Base-by-base conservation (phyloP, 805 yeast genomes). In the Saccharomycopsis oosterbeekiorum region DNA sequence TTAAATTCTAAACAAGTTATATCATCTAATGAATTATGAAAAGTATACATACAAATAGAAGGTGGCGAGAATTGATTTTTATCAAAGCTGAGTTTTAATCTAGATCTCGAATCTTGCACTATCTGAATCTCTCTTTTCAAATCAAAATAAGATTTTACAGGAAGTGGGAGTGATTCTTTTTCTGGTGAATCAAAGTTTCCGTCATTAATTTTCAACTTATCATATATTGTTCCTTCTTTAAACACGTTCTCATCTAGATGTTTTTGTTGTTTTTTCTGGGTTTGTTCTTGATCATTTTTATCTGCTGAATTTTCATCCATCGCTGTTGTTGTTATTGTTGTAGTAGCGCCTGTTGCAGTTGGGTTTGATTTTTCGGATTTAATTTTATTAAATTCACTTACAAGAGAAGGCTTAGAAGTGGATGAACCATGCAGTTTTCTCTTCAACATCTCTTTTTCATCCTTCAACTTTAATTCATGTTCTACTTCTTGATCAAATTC, bases 41-140 rank as follows among this genome's bases (percentile, higher is more conserved):
- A 92, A 0, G 98, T 93, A 76, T 94, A 94, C 96, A 93, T 89
- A 73, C 98, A 94, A 41, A 93, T 96, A 61, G 96, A 88, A 24
- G 99, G 99, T 29, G 93, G 82, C 24, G 90, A 78, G 3, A 96
- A 87, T 73, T 88, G 97, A 29, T 55, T 55, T 26, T 61, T 55
- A 40, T 63, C 64, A 47, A 63, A 59, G 6, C 64, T 61, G 11
- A 63, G 50, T 66, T 78, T 80, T 62, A 93, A 84, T 65, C 86
- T 83, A 40, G 88, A 82, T 63, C 97, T 79, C 9, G 93, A 83
- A 72, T 93, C 98, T 68, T 84, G 89, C 37, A 94, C 89, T 62
- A 84, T 81, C 64, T 83, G 78, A 21, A 93, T 85, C 70, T 88
- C 93, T 62, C 89, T 75, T 70, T 87, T 88, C 58, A 94, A 79